Percentiles rank a stretch among this genome's conserved stretches.
Evolutionary conservation across 2,329 filamentous ascomycete genomes (phyloP).

Genomic region (Fusarium tricinctum): DNA sequence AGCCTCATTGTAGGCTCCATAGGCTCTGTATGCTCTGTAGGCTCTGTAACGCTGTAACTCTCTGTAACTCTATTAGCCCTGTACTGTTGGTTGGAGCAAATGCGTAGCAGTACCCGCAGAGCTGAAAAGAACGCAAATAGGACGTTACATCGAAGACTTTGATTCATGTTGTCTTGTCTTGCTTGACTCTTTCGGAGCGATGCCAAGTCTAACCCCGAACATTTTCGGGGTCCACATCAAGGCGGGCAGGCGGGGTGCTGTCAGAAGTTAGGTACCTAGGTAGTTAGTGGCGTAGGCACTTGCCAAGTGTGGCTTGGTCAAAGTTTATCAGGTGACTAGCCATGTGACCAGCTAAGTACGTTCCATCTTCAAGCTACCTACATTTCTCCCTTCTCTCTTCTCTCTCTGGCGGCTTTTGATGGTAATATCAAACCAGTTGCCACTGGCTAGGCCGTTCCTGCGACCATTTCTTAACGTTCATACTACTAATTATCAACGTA

Average conservation of each 20-base stretch:
- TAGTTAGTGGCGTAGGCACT: too few species aligned
- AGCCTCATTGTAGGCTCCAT: not conserved
- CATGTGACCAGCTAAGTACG: constrained; percentile 19
- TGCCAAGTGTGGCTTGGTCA: not conserved
- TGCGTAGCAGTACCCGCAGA: constrained; percentile 37
- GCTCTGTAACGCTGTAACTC: not conserved
- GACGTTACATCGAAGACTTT: constrained; percentile 40
- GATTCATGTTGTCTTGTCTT: constrained; percentile 18
- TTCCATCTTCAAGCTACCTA: not conserved
- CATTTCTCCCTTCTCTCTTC: not conserved
- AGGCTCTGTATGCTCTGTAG: not conserved
- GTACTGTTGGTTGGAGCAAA: constrained; percentile 10
- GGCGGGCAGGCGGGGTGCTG: not conserved
- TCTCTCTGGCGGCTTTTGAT: too few species aligned
- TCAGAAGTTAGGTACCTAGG: not conserved
- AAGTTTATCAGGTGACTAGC: constrained; percentile 17
- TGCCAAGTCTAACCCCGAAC: constrained; percentile 39
- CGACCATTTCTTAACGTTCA: constrained; percentile 9
- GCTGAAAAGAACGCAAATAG: constrained; percentile 40
- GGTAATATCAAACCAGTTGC: not conserved
- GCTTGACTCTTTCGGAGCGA: constrained; percentile 22
- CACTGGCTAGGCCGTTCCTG: constrained; percentile 14
- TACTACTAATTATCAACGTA: constrained; percentile 15
- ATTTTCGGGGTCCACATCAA: constrained; percentile 44
- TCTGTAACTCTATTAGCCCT: constrained; percentile 8